phyloP scores from a whole-genome alignment of 257 asterid species.

The Primulina eburnea region DNA sequence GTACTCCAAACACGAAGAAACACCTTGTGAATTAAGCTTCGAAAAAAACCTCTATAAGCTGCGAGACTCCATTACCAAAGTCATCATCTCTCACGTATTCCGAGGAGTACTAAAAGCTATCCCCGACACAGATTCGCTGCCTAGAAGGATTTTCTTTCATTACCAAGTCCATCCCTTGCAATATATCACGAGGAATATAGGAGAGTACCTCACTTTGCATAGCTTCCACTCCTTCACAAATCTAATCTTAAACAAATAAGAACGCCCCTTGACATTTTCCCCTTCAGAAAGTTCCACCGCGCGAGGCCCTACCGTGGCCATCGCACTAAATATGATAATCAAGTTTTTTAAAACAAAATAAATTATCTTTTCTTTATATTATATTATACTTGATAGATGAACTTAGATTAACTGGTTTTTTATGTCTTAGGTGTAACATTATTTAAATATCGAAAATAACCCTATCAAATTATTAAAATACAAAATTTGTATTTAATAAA shows the following conservation, averaged over 20 bases:
- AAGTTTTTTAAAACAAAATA: no score
- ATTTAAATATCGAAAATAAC: no score
- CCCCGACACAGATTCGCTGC: constrained; percentile 38
- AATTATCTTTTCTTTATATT: no score
- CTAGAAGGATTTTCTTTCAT: constrained; percentile 71
- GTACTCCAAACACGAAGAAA: constrained; percentile 56
- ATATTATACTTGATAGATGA: no score
- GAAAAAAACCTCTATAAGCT: constrained; percentile 55
- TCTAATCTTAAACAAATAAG: constrained; percentile 39
- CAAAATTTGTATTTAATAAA: no score
- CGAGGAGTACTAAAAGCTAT: constrained; percentile 46
- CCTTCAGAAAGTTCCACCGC: constrained; percentile 30
- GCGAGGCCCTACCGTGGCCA: no score
- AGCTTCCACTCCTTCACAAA: constrained; percentile 42
- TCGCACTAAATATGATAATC: no score
- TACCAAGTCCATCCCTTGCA: constrained; percentile 68
- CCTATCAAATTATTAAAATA: no score
- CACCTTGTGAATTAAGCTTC: constrained; percentile 62
- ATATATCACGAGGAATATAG: constrained; percentile 53
- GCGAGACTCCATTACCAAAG: constrained; percentile 38
- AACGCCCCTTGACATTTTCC: constrained; percentile 33
- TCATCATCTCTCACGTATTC: constrained; percentile 17
- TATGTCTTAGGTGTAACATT: no score
- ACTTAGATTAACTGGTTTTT: no score
- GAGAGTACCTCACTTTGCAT: constrained; percentile 40